Evolutionary conservation across 1,284 basidiomycete species (phyloP).

Genomic region (Lentinula novae-zelandiae): DNA sequence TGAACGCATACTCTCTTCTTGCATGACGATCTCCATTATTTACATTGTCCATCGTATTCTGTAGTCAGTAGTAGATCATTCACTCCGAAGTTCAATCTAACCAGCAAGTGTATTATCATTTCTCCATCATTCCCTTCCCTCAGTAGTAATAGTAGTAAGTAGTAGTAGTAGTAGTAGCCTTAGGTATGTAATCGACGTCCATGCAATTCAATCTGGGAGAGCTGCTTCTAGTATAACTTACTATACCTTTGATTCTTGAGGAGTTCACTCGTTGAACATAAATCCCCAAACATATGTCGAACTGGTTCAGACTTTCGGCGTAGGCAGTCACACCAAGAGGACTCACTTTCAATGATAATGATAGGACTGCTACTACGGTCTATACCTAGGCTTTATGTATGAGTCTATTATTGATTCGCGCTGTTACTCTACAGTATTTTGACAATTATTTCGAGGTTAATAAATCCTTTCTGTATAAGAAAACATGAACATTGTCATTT

Average conservation of each 20-base stretch:
- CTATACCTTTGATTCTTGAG: not conserved
- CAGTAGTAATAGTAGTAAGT: not conserved
- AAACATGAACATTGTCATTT: not conserved
- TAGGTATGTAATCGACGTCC: not conserved
- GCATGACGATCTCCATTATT: not conserved
- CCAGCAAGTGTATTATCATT: not conserved
- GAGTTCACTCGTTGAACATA: too few species aligned
- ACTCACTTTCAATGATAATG: too few species aligned
- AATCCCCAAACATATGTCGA: too few species aligned
- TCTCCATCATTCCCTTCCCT: not conserved
- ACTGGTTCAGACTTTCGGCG: too few species aligned
- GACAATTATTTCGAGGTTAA: not conserved
- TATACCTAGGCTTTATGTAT: too few species aligned
- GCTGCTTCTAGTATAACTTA: not conserved
- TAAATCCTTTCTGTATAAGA: constrained; percentile 8
- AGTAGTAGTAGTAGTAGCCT: not conserved
- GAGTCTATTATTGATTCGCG: too few species aligned
- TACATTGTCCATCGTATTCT: not conserved
- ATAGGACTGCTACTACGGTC: too few species aligned
- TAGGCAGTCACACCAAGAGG: too few species aligned
- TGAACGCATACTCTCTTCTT: not conserved
- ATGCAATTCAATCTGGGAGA: not conserved
- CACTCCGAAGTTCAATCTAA: not conserved
- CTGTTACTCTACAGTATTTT: too few species aligned
- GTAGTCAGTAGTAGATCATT: constrained; percentile 1